phyloP scores from a whole-genome alignment of 2,329 filamentous ascomycete species.

The Xylariaceae sp. region DNA sequence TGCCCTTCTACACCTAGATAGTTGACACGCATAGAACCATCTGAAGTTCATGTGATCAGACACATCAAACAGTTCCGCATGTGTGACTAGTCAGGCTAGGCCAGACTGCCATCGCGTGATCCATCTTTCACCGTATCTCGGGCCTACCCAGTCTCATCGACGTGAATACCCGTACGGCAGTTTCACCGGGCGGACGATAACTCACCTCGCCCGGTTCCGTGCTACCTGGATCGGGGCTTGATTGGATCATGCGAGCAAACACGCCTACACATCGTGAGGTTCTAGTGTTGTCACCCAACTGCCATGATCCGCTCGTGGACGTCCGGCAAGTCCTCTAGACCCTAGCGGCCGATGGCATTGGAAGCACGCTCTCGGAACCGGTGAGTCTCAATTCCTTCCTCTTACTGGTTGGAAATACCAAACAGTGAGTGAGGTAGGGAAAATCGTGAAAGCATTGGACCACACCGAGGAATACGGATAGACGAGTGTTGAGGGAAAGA shows the following conservation, averaged over 20 bases:
- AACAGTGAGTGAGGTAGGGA: background rate
- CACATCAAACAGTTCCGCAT: background rate
- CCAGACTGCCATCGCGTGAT: background rate
- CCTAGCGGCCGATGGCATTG: background rate
- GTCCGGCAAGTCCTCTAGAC: background rate
- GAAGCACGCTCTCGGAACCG: background rate
- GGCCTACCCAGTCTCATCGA: background rate
- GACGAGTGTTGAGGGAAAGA: background rate
- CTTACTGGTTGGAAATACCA: background rate
- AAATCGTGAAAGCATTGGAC: background rate
- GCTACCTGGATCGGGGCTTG: background rate
- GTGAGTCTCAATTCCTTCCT: background rate
- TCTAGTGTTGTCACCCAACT: background rate
- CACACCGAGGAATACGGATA: background rate
- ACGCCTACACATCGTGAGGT: background rate
- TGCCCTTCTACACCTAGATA: background rate
- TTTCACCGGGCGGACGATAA: background rate
- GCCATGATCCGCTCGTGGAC: background rate
- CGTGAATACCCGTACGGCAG: background rate
- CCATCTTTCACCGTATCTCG: background rate
- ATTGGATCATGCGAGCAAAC: background rate
- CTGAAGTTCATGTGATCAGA: background rate
- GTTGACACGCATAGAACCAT: background rate
- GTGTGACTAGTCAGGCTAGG: background rate
- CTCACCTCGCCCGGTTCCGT: background rate